Percentiles rank a stretch among this genome's conserved stretches.
Conservation (phyloP, 371 early-diverging fungal species). For the Mucor racemosus region DNA sequence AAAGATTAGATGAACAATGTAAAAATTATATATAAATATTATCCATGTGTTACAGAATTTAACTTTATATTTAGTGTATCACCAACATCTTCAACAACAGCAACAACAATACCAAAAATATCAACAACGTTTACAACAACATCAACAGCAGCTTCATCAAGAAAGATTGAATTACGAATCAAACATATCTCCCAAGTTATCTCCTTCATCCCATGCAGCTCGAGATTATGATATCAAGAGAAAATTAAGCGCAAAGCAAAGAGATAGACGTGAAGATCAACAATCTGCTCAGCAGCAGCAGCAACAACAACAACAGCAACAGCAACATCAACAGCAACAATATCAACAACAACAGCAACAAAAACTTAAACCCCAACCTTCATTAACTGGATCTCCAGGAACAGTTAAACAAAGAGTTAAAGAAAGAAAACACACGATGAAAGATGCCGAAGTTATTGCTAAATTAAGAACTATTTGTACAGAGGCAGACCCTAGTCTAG, state of each 20-base stretch:
- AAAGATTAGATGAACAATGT: conserved; percentile 20
- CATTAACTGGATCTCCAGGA: conserved; percentile 46
- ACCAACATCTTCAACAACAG: conserved; percentile 23
- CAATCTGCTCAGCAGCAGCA: conserved; percentile 31
- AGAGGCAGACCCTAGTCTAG: conserved; percentile 83
- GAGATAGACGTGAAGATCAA: conserved; percentile 56
- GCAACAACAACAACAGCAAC: conserved; percentile 43
- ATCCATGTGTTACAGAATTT: conserved; percentile 11
- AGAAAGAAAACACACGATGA: conserved; percentile 48
- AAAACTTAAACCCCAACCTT: conserved; percentile 6
- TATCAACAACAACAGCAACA: conserved; percentile 43
- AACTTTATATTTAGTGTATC: conserved; percentile 25
- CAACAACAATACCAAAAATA: conserved; percentile 24
- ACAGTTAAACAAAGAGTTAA: conserved; percentile 54
- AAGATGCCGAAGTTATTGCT: conserved; percentile 80
- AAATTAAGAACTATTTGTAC: conserved; percentile 88
- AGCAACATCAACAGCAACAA: conserved; percentile 39
- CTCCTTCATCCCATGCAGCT: conserved; percentile 40
- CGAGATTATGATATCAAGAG: conserved; percentile 53
- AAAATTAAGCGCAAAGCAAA: conserved; percentile 53
- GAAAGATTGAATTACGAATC: conserved; percentile 12
- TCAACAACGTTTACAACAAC: conserved; percentile 21
- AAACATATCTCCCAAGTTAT: conserved; percentile 4
- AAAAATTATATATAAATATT: neutral
- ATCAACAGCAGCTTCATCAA: conserved; percentile 18